Evolutionary conservation across 2,329 filamentous ascomycete species (phyloP), one percentile per base, ranked within the genome.

Genomic region (Pseudocercospora cruenta): DNA sequence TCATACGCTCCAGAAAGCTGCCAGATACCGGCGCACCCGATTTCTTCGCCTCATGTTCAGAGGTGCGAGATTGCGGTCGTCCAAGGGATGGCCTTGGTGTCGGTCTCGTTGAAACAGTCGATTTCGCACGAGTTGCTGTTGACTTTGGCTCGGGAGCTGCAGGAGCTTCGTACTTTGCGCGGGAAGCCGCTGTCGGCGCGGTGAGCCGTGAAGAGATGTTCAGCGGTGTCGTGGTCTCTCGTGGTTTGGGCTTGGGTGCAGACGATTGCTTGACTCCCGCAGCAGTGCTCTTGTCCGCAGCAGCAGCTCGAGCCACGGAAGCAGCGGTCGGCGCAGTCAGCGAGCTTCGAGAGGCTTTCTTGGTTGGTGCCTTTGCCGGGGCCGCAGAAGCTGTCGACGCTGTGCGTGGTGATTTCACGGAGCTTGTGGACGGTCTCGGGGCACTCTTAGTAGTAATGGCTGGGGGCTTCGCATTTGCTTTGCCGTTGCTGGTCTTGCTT

Each of bases 1-100:
- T 93, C 91, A 94, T 93, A 60, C 91, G 87, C n/a, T 90, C 90
- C 26, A 94, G 80, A 78, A 94, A 94, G 14, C 87, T 80, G 70
- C 91, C 89, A 69, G 92, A 89, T 1, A 90, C 82, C 19, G 85
- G 85, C 55, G 82, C 83, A 26, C 85, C 81, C 67, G 83, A 82
- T 71, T 72, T 72, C 64, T 69, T 70, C 26, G 63, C 60, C 24
- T 65, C 60, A 10, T 57, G 67, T 16, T 84, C 85, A 1, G 81
- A 77, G 73, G 71, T 82, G 75, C 77, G 82, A 76, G 66, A 85
- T 36, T 80, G 80, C 9, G 82, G 75, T 69, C 86, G 88, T 12
- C 70, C 67, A 24, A 81, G 66, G 2, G 80, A 82, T 4, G 78
- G 64, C 21, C 81, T 76, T 9, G 79, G 75, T 5, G 77, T 69